Percentiles rank a stretch among this genome's conserved stretches.
phyloP scores from a whole-genome alignment of 768 basidiomycete genomes.

The Rickenella mellea region DNA sequence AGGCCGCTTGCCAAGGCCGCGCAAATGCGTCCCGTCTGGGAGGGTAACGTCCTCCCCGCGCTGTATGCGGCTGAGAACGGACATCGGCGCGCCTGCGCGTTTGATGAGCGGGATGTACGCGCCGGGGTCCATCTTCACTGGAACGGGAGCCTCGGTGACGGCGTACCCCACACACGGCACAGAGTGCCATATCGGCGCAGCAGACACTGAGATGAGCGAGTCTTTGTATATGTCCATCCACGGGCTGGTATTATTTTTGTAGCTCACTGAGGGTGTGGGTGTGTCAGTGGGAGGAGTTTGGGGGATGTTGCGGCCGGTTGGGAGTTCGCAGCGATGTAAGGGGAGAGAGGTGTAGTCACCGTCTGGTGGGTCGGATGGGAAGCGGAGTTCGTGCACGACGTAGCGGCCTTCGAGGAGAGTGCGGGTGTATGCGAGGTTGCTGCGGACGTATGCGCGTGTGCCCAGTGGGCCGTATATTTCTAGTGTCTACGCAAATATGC shows the following conservation, averaged over 20 bases:
- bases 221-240: slow-evolving; percentile 63
- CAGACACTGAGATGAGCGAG: slow-evolving; percentile 50
- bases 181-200: slow-evolving; percentile 72
- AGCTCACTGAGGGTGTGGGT: too few species aligned
- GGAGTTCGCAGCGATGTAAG: slow-evolving; percentile 40
- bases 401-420: slow-evolving; percentile 58
- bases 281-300: slow-evolving; percentile 37
- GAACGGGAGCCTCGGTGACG: slow-evolving; percentile 56
- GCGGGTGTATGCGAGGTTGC: slow-evolving; percentile 56
- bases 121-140: slow-evolving; percentile 67
- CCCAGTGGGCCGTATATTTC: slow-evolving; percentile 86
- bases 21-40: slow-evolving; percentile 61
- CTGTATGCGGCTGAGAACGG: slow-evolving; percentile 57
- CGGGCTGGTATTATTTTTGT: neutral
- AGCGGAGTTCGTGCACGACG: slow-evolving; percentile 76
- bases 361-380: slow-evolving; percentile 43
- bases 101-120: slow-evolving; percentile 60
- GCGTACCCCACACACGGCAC: slow-evolving; percentile 78
- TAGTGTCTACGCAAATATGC: slow-evolving; percentile 23
- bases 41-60: slow-evolving; percentile 54
- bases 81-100: slow-evolving; percentile 60
- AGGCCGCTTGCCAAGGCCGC: slow-evolving; percentile 52
- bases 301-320: slow-evolving; percentile 52
- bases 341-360: slow-evolving; percentile 42
- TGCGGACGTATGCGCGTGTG: slow-evolving; percentile 72